phyloP scores from a whole-genome alignment of 148 eudicot species.

The Dysphania ambrosioides region DNA sequence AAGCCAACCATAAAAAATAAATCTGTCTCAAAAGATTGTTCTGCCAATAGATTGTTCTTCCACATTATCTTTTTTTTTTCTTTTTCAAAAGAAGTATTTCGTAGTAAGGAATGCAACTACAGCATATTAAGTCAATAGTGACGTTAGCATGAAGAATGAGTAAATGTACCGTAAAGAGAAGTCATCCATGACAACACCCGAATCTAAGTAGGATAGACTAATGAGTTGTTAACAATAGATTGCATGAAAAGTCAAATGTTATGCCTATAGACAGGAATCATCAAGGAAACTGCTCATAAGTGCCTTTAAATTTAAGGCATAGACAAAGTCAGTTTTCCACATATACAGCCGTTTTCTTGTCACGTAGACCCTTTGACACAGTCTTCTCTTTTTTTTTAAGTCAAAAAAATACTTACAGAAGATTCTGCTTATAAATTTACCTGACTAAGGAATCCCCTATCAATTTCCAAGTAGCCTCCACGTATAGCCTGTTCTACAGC shows the following conservation, averaged over 20 bases:
- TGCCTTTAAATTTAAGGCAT: not conserved
- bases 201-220: not conserved
- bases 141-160: not conserved
- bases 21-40: too few species aligned
- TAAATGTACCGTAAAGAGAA: not conserved
- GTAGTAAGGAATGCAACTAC: too few species aligned
- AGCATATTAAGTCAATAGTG: not conserved
- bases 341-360: not conserved
- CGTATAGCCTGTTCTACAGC: conserved; percentile 39
- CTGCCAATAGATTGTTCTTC: too few species aligned
- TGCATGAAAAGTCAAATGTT: not conserved
- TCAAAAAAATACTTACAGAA: not conserved
- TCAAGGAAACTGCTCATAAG: conserved; percentile 2
- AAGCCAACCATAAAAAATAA: too few species aligned
- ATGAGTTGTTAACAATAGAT: not conserved
- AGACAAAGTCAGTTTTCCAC: conserved; percentile 4
- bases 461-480: conserved; percentile 45
- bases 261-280: not conserved
- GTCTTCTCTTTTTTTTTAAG: not conserved
- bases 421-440: conserved; percentile 11
- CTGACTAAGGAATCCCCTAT: conserved; percentile 50
- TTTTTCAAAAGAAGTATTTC: too few species aligned
- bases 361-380: conserved; percentile 4
- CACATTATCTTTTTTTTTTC: too few species aligned
- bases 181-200: not conserved